A percentile compares a stretch with the other conserved stretches of the same genome.
These are phyloP conservation scores for Skeletonema grethae DNA, from an alignment of 108 stramenopile genomes.

Conservation along the genomic window DNA sequence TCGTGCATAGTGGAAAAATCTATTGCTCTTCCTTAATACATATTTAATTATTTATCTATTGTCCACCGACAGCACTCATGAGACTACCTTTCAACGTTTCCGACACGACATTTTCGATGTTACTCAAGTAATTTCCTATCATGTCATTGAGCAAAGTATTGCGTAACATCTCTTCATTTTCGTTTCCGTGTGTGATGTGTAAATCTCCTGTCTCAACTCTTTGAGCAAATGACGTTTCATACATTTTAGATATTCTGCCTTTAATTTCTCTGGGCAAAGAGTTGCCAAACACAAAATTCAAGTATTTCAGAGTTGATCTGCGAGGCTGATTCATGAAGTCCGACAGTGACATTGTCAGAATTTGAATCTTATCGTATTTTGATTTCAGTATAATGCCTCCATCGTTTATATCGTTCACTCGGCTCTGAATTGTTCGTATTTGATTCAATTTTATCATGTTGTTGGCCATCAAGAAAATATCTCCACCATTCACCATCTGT, in stretches of 20 bases:
- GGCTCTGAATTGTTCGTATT: constrained; percentile 4
- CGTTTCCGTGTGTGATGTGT: constrained; percentile 18
- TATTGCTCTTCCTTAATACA: not conserved
- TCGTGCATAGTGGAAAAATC: constrained; percentile 15
- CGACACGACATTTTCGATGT: not conserved
- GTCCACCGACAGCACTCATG: not conserved
- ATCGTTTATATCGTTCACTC: constrained; percentile 14
- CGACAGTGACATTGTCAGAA: constrained; percentile 29
- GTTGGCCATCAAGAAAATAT: constrained; percentile 41
- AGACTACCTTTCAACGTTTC: not conserved
- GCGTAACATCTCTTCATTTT: constrained; percentile 10
- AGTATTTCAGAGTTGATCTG: constrained; percentile 6
- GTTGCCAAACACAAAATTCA: constrained; percentile 26
- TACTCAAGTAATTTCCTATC: not conserved
- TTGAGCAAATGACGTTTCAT: constrained; percentile 12
- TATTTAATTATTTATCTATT: constrained; percentile 7
- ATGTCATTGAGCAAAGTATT: not conserved
- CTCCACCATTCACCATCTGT: constrained; percentile 30
- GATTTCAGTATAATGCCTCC: not conserved
- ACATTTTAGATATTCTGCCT: constrained; percentile 17
- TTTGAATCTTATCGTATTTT: constrained; percentile 23
- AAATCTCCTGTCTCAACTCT: constrained; percentile 6
- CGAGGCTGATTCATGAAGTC: constrained; percentile 28
- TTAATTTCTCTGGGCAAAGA: constrained; percentile 6
- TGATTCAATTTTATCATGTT: constrained; percentile 32